Evolutionary conservation across 2,329 filamentous ascomycete species (phyloP), one percentile per base, ranked within the genome.

Genomic region (Neonectria magnoliae): DNA sequence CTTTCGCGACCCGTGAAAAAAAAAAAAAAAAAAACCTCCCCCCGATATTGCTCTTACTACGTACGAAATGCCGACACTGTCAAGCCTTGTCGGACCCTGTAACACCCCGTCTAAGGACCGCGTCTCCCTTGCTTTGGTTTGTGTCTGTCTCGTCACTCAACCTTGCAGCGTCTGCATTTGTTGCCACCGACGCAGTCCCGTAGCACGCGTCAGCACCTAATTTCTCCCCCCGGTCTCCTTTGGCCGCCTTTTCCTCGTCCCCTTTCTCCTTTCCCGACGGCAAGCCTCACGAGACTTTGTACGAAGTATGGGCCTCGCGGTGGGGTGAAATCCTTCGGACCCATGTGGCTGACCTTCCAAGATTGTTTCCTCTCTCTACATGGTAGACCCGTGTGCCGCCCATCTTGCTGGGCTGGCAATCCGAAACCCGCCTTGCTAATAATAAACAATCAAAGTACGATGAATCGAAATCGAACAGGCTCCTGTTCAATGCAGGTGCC

Each of bases 121-220:
- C 52, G 29, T 52, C 58, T 51, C 56, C 64, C 68, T 65, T 71
- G 42, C 59, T 47, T 70, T 45, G 57, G 50, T 20, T 31, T 55
- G 64, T 18, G 38, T 42, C n/a, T 18, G 38, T 42, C n/a, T 42
- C n/a, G 8, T 38, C 25, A 33, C 14, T 48, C 45, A 48, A 38
- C 25, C 58, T 60, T 54, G 54, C 54, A 59, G 57, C 36, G 33
- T 56, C 51, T 52, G 42, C 56, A 20, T 13, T 38, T 45, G 51
- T 62, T 45, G 54, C 51, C 57, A 54, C 54, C 54, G 47, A 14
- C 29, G 22, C 29, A 54, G 27, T 45, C 22, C 48, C 44, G 55
- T n/a, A 31, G 65, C 60, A 70, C 63, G 57, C 69, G 71, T 73
- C 71, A 72, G 69, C 66, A 67, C 60, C 65, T 69, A 71, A 73